These are phyloP conservation scores for Skeletonema tropicum DNA, from an alignment of 108 stramenopile species.

Conservation along the genomic window DNA sequence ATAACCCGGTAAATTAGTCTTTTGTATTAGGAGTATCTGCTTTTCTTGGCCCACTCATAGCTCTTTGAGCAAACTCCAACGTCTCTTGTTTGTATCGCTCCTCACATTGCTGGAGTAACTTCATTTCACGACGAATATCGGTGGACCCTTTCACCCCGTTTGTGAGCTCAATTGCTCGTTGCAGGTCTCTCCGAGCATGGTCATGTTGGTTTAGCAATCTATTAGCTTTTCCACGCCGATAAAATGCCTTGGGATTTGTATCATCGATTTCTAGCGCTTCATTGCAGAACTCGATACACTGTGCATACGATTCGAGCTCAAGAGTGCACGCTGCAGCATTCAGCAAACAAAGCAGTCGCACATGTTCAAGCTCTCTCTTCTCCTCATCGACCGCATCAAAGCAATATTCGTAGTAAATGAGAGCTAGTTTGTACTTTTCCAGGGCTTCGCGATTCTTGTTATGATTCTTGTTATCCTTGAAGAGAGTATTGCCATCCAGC, in stretches of 20 bases:
- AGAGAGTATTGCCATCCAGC: constrained; percentile 19
- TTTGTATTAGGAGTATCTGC: neutral
- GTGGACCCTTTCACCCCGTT: neutral
- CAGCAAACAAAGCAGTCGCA: constrained; percentile 16
- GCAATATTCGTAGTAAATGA: constrained; percentile 34
- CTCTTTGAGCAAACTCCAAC: constrained; percentile 8
- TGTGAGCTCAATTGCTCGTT: neutral
- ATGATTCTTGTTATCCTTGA: constrained; percentile 11
- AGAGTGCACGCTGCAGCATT: constrained; percentile 27
- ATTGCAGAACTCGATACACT: constrained; percentile 17
- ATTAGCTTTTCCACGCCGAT: constrained; percentile 20
- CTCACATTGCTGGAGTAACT: neutral
- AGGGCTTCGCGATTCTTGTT: constrained; percentile 13
- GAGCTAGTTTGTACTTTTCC: constrained; percentile 11
- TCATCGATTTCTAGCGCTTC: constrained; percentile 21
- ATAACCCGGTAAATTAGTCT: neutral
- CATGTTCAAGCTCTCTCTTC: neutral
- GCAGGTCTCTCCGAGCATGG: constrained; percentile 8
- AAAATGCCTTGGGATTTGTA: constrained; percentile 10
- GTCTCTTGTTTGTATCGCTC: neutral
- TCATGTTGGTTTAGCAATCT: constrained; percentile 14
- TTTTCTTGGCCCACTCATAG: neutral
- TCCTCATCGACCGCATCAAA: constrained; percentile 15
- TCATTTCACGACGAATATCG: constrained; percentile 5
- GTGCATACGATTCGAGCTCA: constrained; percentile 11